Percentiles rank a stretch among this genome's conserved stretches.
Evolutionary conservation across 768 basidiomycete species (phyloP).

Genomic region (Collybia sordida): DNA sequence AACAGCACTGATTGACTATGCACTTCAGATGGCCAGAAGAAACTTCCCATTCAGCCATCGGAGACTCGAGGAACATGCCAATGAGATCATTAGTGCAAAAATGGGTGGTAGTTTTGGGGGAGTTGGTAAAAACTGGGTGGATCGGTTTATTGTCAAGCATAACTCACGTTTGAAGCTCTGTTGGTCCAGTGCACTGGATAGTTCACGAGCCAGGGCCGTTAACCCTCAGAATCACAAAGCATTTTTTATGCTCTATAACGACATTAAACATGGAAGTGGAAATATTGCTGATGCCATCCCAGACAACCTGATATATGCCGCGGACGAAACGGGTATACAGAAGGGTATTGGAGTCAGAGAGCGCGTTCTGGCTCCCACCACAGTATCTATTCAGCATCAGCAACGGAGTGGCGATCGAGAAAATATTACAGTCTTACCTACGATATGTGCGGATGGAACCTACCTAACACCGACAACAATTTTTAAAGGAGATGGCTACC

Average conservation of each 20-base stretch:
- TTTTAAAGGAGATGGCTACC: constrained; percentile 35
- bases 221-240: too few species aligned
- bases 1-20: constrained; percentile 26
- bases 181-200: constrained; percentile 33
- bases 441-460: constrained; percentile 40
- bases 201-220: constrained; percentile 22
- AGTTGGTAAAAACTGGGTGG: constrained; percentile 1
- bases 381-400: constrained; percentile 17
- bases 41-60: constrained; percentile 19
- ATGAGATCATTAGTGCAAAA: constrained; percentile 20
- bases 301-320: constrained; percentile 18
- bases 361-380: constrained; percentile 24
- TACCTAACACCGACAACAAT: constrained; percentile 29
- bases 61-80: constrained; percentile 21
- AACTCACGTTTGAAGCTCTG: constrained; percentile 19
- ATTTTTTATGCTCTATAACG: too few species aligned
- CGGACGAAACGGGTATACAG: constrained; percentile 17
- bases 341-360: constrained; percentile 11
- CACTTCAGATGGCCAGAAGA: constrained; percentile 22
- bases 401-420: constrained; percentile 25
- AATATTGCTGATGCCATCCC: neutral
- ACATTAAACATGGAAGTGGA: too few species aligned
- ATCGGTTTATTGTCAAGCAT: constrained; percentile 3
- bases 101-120: too few species aligned
- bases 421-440: constrained; percentile 34